A percentile compares a stretch with the other conserved stretches of the same genome.
Conservation (phyloP, 2,329 filamentous ascomycete genomes). For the Exophiala lecanii-corni region DNA sequence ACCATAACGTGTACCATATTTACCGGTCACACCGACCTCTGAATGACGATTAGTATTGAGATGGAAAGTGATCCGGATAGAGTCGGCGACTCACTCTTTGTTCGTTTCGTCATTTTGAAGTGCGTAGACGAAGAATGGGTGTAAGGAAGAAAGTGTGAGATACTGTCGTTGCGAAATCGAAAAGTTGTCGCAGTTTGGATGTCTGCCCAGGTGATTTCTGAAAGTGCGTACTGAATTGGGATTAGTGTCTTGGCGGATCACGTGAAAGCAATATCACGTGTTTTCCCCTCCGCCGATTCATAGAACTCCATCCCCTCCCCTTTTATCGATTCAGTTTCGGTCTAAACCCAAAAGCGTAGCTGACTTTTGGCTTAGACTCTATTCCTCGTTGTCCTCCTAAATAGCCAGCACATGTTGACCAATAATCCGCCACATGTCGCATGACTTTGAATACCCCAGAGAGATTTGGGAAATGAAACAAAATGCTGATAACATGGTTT, state of each 20-base stretch:
- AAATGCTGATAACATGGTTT: no score
- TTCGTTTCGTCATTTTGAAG: conserved; percentile 88
- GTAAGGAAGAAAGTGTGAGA: conserved; percentile 7
- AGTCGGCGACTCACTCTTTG: conserved; percentile 58
- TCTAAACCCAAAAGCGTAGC: neutral
- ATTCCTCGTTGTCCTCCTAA: no score
- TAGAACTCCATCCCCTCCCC: no score
- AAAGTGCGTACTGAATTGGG: neutral
- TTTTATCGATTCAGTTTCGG: no score
- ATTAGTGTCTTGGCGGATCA: neutral
- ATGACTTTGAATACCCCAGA: no score
- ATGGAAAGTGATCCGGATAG: neutral
- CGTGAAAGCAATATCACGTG: neutral
- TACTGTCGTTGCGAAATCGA: conserved; percentile 10
- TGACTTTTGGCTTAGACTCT: no score
- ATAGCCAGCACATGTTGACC: neutral
- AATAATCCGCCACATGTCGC: no score
- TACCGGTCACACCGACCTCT: conserved; percentile 96
- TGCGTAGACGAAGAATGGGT: conserved; percentile 27
- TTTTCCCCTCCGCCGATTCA: no score
- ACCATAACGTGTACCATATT: conserved; percentile 99
- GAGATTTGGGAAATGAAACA: no score
- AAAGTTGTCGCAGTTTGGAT: conserved; percentile 1
- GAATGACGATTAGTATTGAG: conserved; percentile 10
- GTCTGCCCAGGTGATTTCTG: neutral